Evolutionary conservation across 495 filamentous ascomycete genomes (phyloP), one percentile per base, ranked within the genome.

Genomic region (Aspergillus hancockii): DNA sequence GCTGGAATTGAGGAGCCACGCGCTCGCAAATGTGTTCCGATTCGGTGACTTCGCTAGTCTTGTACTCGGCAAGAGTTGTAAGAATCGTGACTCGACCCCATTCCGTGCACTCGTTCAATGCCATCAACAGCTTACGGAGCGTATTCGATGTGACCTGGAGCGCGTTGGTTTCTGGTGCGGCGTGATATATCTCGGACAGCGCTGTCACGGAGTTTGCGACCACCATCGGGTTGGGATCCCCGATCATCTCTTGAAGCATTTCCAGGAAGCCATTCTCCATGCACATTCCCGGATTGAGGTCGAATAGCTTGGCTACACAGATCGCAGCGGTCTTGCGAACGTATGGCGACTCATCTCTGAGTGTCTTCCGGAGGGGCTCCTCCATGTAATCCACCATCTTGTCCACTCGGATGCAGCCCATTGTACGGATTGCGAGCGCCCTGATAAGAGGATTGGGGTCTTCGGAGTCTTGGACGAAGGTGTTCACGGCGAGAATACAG

Each of bases 381-480:
- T 99, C 94, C 94, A 98, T 97, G 72, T 99, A 99, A 68, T 99
- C 95, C 61, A 98, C 90, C 89, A 99, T 99, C 76, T 99, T 99
- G 61, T 98, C 94, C 59, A 99, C 94, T 43, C 94, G 83, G 60
- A 99, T 97, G 73, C 94, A 98, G 25, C 94, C 94, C 94, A 99
- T 99, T n/a, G 94, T 99, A 41, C 94, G 84, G 69, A 99, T 96
- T 46, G 94, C 94, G 14, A 99, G 81, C 18, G 94, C 94, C 73
- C 95, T 82, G 63, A 99, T 91, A 7, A 99, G 82, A 2, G 94
- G 94, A 70, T 99, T 99, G 52, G 94, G 94, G 72, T 99, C 94
- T 83, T 99, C 94, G 9, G 94, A 92, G 68, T 99, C 94, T 82
- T 99, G 94, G 19, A 98, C 93, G 65, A 99, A 99, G 23, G 94